phyloP scores from a whole-genome alignment of 495 filamentous ascomycete genomes.

The Neurospora sp. region DNA sequence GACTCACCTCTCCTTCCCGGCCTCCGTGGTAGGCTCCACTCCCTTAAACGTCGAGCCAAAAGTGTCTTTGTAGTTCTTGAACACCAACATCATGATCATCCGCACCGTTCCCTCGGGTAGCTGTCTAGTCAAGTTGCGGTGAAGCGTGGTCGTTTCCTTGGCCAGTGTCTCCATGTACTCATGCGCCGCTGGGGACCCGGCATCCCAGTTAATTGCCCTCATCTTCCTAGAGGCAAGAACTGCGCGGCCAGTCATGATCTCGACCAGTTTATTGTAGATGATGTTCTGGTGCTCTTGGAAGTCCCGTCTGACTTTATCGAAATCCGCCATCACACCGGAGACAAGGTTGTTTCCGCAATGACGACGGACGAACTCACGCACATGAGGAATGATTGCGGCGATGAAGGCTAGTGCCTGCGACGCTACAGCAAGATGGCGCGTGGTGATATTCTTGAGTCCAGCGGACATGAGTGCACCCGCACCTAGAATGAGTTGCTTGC shows the following conservation, averaged over 20 bases:
- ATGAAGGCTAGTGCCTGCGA: constrained; percentile 87
- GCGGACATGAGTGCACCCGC: constrained; percentile 87
- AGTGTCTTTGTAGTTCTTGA: constrained; percentile 75
- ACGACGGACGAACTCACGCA: constrained; percentile 81
- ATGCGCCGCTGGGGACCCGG: constrained; percentile 31
- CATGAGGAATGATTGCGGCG: constrained; percentile 74
- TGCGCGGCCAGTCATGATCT: constrained; percentile 84
- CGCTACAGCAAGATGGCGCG: constrained; percentile 87
- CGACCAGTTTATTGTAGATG: constrained; percentile 91
- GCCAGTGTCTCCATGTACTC: constrained; percentile 85
- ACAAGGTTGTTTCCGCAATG: constrained; percentile 46
- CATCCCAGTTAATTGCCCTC: constrained; percentile 68
- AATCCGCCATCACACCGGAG: constrained; percentile 62
- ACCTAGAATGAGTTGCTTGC: constrained; percentile 86
- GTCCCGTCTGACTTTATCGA: constrained; percentile 81
- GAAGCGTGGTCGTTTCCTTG: constrained; percentile 79
- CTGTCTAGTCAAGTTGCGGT: constrained; percentile 79
- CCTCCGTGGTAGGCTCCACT: constrained; percentile 52
- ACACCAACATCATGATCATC: constrained; percentile 87
- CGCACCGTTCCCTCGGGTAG: constrained; percentile 65
- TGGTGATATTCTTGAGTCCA: constrained; percentile 91
- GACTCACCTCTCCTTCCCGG: constrained; percentile 62
- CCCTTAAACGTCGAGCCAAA: constrained; percentile 66
- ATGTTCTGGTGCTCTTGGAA: constrained; percentile 88
- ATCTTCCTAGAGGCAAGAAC: constrained; percentile 61